Percentiles rank a stretch among this genome's conserved stretches.
phyloP scores from a whole-genome alignment of 2,329 filamentous ascomycete species.

The Stachybotrys elegans region DNA sequence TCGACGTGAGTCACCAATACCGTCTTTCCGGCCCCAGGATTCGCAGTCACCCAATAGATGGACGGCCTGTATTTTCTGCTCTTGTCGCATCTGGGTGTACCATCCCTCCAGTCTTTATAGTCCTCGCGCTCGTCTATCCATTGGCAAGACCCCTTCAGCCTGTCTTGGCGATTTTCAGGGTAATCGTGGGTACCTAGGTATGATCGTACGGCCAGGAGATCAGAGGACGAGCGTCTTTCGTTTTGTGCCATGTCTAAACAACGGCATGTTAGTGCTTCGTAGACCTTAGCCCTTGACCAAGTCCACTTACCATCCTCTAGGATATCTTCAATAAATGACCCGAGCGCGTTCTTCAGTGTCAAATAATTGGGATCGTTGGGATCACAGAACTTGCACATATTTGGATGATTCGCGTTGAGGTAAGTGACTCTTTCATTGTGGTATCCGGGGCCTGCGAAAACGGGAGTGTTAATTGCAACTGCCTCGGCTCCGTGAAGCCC shows the following conservation, averaged over 20 bases:
- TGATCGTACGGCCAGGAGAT: neutral
- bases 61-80: neutral
- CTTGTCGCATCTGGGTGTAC: neutral
- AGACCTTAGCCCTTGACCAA: neutral
- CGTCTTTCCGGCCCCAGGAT: conserved; percentile 8
- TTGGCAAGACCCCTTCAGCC: conserved; percentile 21
- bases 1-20: conserved; percentile 5
- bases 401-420: conserved; percentile 22
- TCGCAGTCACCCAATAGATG: conserved; percentile 6
- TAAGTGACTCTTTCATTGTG: conserved; percentile 17
- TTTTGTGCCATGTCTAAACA: neutral
- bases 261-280: no score
- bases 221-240: neutral
- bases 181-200: neutral
- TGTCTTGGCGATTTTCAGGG: conserved; percentile 15
- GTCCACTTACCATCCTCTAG: neutral
- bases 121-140: conserved; percentile 20
- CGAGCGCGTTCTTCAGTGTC: conserved; percentile 17
- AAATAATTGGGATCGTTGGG: conserved; percentile 20
- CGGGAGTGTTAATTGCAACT: neutral
- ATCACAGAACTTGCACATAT: conserved; percentile 25
- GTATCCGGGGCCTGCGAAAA: conserved; percentile 5
- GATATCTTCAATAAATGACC: neutral
- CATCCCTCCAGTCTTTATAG: conserved; percentile 19
- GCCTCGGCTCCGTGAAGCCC: neutral